A percentile compares a stretch with the other conserved stretches of the same genome.
phyloP scores from a whole-genome alignment of 2,329 filamentous ascomycete species.

The Endocalyx cinctus region DNA sequence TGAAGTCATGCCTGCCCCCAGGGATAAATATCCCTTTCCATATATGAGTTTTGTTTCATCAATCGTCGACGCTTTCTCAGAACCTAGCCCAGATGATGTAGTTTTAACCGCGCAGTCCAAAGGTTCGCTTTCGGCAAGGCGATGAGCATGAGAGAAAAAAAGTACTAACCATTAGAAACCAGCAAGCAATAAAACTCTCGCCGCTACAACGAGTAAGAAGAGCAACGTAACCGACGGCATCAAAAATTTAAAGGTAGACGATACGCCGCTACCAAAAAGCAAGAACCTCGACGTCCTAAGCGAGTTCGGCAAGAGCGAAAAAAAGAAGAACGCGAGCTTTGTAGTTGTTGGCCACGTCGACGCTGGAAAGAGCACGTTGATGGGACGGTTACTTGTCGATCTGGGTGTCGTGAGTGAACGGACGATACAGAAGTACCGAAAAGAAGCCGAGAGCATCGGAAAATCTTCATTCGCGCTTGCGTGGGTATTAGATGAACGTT shows the following conservation, averaged over 20 bases:
- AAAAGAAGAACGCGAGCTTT: slow-evolving; percentile 82
- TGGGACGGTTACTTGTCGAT: slow-evolving; percentile 90
- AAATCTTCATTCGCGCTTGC: slow-evolving; percentile 95
- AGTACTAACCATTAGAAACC: slow-evolving; percentile 45
- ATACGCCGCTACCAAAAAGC: slow-evolving; percentile 55
- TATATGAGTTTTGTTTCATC: slow-evolving; percentile 46
- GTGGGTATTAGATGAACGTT: slow-evolving; percentile 92
- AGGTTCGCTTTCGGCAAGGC: slow-evolving; percentile 67
- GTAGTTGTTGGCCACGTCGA: slow-evolving; percentile 96
- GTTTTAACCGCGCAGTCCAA: slow-evolving; percentile 83
- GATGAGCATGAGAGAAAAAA: slow-evolving; percentile 41
- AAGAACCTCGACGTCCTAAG: slow-evolving; percentile 82
- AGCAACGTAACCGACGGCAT: slow-evolving; percentile 28
- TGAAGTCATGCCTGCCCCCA: slow-evolving; percentile 16
- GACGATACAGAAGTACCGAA: slow-evolving; percentile 81
- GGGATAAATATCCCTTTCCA: slow-evolving; percentile 38
- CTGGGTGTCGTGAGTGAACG: slow-evolving; percentile 83
- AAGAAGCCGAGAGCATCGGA: slow-evolving; percentile 85
- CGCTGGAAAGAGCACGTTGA: slow-evolving; percentile 94
- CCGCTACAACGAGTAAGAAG: slow-evolving; percentile 34
- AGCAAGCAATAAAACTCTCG: slow-evolving; percentile 46
- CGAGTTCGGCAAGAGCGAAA: slow-evolving; percentile 70
- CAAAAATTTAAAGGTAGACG: slow-evolving; percentile 42
- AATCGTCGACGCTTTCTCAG: slow-evolving; percentile 64
- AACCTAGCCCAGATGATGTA: slow-evolving; percentile 87